Evolutionary conservation across 192 early-diverging fungal species (phyloP).

Genomic region (Umbelopsis ramanniana): DNA sequence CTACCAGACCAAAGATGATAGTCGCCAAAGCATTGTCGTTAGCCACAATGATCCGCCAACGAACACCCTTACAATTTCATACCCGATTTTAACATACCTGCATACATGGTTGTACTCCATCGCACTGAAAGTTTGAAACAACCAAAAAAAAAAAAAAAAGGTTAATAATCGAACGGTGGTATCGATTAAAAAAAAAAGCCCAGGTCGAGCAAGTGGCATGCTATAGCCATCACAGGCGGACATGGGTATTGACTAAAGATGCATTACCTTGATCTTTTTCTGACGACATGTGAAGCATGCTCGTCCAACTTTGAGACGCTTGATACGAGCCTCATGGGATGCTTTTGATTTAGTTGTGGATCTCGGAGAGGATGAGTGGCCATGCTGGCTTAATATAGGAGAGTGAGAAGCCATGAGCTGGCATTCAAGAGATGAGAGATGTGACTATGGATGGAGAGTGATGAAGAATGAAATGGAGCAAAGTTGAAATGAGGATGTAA

Average conservation of each 20-base stretch:
- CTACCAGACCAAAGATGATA: background rate
- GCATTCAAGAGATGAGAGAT: background rate
- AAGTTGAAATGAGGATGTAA: background rate
- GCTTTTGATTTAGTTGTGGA: conserved; percentile 1
- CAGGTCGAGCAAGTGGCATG: no score
- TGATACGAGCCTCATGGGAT: conserved; percentile 21
- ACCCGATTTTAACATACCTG: conserved; percentile 31
- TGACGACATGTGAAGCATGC: conserved; percentile 42
- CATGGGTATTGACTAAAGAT: no score
- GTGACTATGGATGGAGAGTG: background rate
- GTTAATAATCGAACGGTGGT: background rate
- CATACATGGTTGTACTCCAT: conserved; percentile 46
- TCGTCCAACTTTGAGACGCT: conserved; percentile 40
- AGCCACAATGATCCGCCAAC: background rate
- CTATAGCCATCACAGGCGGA: no score
- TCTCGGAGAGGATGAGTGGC: background rate
- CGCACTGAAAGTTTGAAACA: conserved; percentile 42
- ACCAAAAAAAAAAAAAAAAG: conserved; percentile 6
- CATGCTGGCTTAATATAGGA: background rate
- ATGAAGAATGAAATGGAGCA: background rate
- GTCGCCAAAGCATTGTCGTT: background rate
- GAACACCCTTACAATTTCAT: background rate
- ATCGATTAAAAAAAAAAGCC: background rate
- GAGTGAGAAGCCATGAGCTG: conserved; percentile 20
- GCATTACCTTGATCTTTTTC: conserved; percentile 43